These are phyloP conservation scores for Neofusicoccum ribis DNA, from an alignment of 2,329 filamentous ascomycete species.

Conservation along the genomic window DNA sequence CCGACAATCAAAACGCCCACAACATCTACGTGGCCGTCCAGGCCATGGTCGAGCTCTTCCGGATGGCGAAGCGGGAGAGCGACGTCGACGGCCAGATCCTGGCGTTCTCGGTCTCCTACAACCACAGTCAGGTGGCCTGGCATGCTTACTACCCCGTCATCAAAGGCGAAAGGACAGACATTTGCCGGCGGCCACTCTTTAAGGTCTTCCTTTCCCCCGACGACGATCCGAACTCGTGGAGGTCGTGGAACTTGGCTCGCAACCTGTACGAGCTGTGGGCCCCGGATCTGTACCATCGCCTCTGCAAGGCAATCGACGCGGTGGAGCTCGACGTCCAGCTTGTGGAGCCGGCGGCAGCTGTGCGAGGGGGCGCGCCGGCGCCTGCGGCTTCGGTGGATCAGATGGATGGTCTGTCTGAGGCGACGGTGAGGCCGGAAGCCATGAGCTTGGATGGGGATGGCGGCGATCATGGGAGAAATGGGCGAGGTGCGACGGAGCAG, in stretches of 20 bases:
- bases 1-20: conserved; percentile 26
- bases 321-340: too few relatives aligned
- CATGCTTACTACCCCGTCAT: conserved; percentile 18
- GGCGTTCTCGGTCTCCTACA: conserved; percentile 18
- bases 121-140: not conserved
- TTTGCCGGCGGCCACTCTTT: not conserved
- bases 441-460: too few relatives aligned
- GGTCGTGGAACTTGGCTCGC: not conserved
- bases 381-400: too few relatives aligned
- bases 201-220: not conserved
- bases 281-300: not conserved
- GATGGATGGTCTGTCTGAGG: too few relatives aligned
- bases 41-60: not conserved
- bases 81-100: not conserved
- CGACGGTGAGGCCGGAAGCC: too few relatives aligned
- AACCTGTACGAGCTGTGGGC: not conserved
- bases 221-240: not conserved
- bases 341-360: not conserved
- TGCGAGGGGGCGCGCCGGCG: too few relatives aligned
- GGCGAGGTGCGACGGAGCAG: not conserved
- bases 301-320: not conserved
- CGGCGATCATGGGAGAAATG: too few relatives aligned
- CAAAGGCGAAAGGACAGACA: not conserved
- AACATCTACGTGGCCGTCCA: not conserved
- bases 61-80: not conserved